phyloP scores from a whole-genome alignment of 1,284 basidiomycete species.

The Pyrrhoderma lamaoense region DNA sequence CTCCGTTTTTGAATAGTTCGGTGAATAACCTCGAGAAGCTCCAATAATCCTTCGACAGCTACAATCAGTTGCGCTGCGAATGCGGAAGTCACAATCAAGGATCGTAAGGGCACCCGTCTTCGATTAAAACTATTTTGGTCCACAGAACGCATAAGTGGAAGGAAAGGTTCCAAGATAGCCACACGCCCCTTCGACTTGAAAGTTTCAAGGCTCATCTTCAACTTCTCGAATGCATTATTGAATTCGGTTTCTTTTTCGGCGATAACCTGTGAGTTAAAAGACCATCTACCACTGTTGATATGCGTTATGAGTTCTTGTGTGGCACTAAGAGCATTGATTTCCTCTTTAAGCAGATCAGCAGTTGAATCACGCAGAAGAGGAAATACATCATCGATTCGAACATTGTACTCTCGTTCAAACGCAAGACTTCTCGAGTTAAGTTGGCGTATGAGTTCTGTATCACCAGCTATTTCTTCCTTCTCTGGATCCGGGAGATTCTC shows the following conservation, averaged over 20 bases:
- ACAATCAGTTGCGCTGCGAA: constrained; percentile 39
- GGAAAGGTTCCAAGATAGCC: constrained; percentile 42
- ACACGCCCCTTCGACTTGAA: constrained; percentile 38
- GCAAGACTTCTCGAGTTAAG: constrained; percentile 28
- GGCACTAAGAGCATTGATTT: constrained; percentile 30
- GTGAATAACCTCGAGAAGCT: constrained; percentile 38
- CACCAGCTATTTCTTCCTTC: constrained; percentile 21
- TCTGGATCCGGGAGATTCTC: neutral
- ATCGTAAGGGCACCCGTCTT: constrained; percentile 29
- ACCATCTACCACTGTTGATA: constrained; percentile 45
- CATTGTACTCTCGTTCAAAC: constrained; percentile 31
- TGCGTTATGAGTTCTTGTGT: constrained; percentile 32
- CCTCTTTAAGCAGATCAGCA: constrained; percentile 34
- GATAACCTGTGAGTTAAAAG: constrained; percentile 20
- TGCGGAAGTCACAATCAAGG: constrained; percentile 41
- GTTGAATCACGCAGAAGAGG: constrained; percentile 41
- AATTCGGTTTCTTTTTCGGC: constrained; percentile 29
- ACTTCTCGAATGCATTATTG: constrained; percentile 31
- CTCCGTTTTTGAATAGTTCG: constrained; percentile 33
- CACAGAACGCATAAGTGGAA: constrained; percentile 23
- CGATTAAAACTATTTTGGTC: constrained; percentile 10
- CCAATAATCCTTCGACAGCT: constrained; percentile 36
- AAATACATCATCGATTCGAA: constrained; percentile 40
- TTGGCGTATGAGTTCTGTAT: constrained; percentile 37
- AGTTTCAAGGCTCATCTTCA: constrained; percentile 31